phyloP scores from a whole-genome alignment of 257 asterid species.

The Handroanthus guayacan region DNA sequence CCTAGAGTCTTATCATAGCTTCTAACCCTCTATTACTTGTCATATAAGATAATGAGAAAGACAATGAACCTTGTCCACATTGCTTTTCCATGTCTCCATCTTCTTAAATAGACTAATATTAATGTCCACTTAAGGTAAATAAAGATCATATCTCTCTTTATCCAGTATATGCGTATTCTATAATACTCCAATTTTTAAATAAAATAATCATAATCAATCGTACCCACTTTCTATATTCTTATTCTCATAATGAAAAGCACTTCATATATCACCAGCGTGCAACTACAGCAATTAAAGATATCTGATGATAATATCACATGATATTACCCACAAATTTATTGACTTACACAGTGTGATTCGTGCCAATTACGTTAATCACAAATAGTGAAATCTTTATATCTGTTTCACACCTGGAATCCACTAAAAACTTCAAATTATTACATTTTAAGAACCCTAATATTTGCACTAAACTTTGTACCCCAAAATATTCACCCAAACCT shows the following conservation, averaged over 20 bases:
- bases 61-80: constrained; percentile 12
- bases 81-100: constrained; percentile 10
- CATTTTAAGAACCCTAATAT: neutral
- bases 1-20: constrained; percentile 17
- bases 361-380: constrained; percentile 17
- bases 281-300: constrained; percentile 3
- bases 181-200: neutral
- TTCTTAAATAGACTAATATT: constrained; percentile 11
- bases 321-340: neutral
- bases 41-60: constrained; percentile 14
- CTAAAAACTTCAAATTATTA: constrained; percentile 5
- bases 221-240: neutral
- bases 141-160: constrained; percentile 15
- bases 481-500: neutral
- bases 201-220: neutral
- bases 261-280: neutral
- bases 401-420: constrained; percentile 25
- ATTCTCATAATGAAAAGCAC: neutral
- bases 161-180: neutral
- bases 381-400: neutral
- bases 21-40: neutral
- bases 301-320: constrained; percentile 7
- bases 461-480: neutral
- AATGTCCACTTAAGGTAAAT: constrained; percentile 39
- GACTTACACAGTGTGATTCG: neutral